Conservation (phyloP, 192 early-diverging fungal genomes). For the Chytriomyces hyalinus region DNA sequence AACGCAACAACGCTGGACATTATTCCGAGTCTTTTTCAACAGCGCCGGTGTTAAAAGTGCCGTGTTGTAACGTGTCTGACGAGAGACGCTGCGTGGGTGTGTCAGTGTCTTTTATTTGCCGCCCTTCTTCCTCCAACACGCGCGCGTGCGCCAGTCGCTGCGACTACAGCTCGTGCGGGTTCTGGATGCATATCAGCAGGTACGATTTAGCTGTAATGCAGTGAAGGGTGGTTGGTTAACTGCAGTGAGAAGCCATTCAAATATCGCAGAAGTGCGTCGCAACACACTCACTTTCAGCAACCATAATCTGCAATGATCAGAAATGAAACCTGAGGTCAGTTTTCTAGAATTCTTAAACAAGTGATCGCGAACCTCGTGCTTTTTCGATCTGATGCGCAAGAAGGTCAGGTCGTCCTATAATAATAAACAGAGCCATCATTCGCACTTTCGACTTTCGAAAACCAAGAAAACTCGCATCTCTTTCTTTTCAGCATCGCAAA, state of each 20-base stretch:
- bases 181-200: slow-evolving; percentile 48
- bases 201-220: slow-evolving; percentile 44
- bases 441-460: slow-evolving; percentile 1
- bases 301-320: slow-evolving; percentile 41
- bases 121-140: too few species aligned
- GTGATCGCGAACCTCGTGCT: slow-evolving; percentile 35
- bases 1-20: too few species aligned
- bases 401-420: slow-evolving; percentile 49
- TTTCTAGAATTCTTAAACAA: not conserved
- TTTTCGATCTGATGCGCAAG: slow-evolving; percentile 44
- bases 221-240: not conserved
- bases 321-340: not conserved
- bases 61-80: too few species aligned
- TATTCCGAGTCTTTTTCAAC: too few species aligned
- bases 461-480: not conserved
- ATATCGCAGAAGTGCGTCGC: not conserved
- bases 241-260: not conserved
- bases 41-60: too few species aligned
- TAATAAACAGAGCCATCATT: not conserved
- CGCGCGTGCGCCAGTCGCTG: too few species aligned
- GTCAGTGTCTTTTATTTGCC: too few species aligned
- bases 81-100: too few species aligned
- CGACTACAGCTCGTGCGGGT: slow-evolving; percentile 43
- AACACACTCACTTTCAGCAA: slow-evolving; percentile 47
- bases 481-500: not conserved